Base-by-base conservation (phyloP, 2,329 filamentous ascomycete genomes). In the Fusarium coffeatum region DNA sequence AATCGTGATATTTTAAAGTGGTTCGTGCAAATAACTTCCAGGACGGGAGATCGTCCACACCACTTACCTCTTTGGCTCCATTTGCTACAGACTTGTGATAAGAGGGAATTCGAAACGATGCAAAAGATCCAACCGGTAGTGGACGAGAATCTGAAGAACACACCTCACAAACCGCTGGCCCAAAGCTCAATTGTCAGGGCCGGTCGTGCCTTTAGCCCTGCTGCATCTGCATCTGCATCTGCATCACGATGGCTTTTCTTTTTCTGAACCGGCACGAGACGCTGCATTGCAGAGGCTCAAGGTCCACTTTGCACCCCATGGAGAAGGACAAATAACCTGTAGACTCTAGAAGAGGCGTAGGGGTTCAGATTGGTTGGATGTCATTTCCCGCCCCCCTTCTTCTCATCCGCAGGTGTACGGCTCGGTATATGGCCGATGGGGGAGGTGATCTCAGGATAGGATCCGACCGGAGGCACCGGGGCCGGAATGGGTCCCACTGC, bases 361-460 rank as follows among this genome's bases (percentile, higher is more conserved):
- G 53, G 58, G 42, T 54, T 40, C 64, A 56, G 60, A 56, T 49
- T 45, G 34, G 42, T 51, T 66, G 72, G 72, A 74, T 59, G 56
- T 74, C 51, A 47, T 67, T 55, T 62, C 65, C 72, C 72, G 72
- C 72, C 72, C 72, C 72, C 57, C 68, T 61, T 68, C 72, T 63
- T 65, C 64, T 46, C 56, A 53, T 56, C 64, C 64, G 49, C 49
- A 51, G 64, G 66, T 58, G 71, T 51, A 42, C 34, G 66, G 62
- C 64, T 74, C 72, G 72, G 72, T 55, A 69, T 67, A 49, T 74
- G 72, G 66, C 72, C 72, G 72, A 74, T 73, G 72, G 72, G 59
- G 72, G 72, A 64, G 61, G 60, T 53, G 60, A 65, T 48, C 58
- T 57, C 50, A 59, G 37, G 58, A 63, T 61, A 69, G 67, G 66